A percentile compares a stretch with the other conserved stretches of the same genome.
Conservation (phyloP, 352 stramenopile species). For the Thraustotheca clavata region DNA sequence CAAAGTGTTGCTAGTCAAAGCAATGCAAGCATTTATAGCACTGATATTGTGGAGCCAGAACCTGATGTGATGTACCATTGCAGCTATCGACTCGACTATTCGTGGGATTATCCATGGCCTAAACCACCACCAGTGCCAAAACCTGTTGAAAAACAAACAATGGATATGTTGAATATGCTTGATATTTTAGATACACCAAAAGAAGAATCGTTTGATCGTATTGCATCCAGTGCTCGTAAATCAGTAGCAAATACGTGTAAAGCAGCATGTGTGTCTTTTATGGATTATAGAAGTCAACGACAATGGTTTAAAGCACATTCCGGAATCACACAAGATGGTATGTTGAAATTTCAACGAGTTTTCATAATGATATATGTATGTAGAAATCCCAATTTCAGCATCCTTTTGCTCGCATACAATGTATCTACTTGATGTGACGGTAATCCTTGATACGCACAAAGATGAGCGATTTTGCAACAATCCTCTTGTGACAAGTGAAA, state of each 20-base stretch:
- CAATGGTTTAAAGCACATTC: constrained; percentile 85
- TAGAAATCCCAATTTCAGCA: constrained; percentile 68
- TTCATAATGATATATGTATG: neutral
- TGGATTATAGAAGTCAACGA: constrained; percentile 76
- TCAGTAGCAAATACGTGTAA: constrained; percentile 74
- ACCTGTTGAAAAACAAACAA: constrained; percentile 41
- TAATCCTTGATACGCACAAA: constrained; percentile 77
- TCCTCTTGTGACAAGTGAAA: constrained; percentile 52
- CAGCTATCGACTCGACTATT: constrained; percentile 77
- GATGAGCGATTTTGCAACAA: constrained; percentile 69
- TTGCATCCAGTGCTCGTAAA: constrained; percentile 78
- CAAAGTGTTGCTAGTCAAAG: neutral
- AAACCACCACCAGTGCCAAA: constrained; percentile 51
- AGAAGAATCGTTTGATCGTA: constrained; percentile 74
- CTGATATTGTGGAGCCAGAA: constrained; percentile 40
- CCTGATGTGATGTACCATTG: neutral
- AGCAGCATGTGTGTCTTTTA: constrained; percentile 74
- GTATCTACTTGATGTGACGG: constrained; percentile 82
- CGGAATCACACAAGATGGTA: constrained; percentile 60
- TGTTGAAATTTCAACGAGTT: neutral
- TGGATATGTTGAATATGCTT: constrained; percentile 40
- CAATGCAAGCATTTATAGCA: neutral
- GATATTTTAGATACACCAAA: constrained; percentile 47
- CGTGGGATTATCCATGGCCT: constrained; percentile 71
- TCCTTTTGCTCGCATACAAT: constrained; percentile 81